phyloP scores from a whole-genome alignment of 192 early-diverging fungal genomes.

The Linnemannia exigua region DNA sequence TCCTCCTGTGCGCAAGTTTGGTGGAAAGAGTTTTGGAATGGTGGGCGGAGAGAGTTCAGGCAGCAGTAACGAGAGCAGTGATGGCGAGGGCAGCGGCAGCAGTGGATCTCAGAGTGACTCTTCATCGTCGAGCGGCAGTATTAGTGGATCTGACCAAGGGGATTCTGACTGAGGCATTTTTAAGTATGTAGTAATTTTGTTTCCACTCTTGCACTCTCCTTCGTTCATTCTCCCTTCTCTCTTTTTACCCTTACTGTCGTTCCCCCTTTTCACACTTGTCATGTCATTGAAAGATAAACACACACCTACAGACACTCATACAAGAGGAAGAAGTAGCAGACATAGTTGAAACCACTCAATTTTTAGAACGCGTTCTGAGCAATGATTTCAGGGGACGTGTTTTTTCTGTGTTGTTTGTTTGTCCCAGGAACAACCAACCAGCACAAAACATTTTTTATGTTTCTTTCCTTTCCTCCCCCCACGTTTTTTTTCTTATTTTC shows the following conservation, averaged over 20 bases:
- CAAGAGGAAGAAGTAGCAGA: too few relatives aligned
- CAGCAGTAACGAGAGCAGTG: slow-evolving; percentile 49
- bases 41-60: slow-evolving; percentile 44
- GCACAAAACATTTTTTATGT: slow-evolving; percentile 7
- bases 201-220: background rate
- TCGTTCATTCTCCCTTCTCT: background rate
- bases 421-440: background rate
- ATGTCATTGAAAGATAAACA: too few relatives aligned
- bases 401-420: background rate
- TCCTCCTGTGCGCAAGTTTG: slow-evolving; percentile 50
- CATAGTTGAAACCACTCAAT: too few relatives aligned
- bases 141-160: slow-evolving; percentile 38
- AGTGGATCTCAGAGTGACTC: slow-evolving; percentile 44
- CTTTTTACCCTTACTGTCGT: background rate
- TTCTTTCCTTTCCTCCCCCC: background rate
- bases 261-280: background rate
- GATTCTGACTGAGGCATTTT: slow-evolving; percentile 22
- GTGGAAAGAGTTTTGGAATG: slow-evolving; percentile 49
- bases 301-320: too few relatives aligned
- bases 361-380: background rate
- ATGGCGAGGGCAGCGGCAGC: slow-evolving; percentile 40
- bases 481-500: slow-evolving; percentile 10
- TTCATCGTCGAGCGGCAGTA: slow-evolving; percentile 34
- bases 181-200: background rate
- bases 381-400: background rate